Base-by-base conservation (phyloP, 352 stramenopile genomes). In the Thalassiosira hispida region DNA sequence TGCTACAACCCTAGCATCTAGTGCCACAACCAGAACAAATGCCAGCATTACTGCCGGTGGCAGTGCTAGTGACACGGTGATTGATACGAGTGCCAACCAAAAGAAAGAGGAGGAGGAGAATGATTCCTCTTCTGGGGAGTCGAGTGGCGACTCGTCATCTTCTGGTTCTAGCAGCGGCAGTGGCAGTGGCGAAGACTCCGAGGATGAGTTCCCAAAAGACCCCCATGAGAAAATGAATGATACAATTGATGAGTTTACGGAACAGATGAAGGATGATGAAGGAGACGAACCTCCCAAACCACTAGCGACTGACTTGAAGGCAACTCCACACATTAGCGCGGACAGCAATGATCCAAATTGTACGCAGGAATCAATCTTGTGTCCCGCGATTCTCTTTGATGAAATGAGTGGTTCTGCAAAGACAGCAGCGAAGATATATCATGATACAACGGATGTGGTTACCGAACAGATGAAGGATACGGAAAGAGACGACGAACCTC, bases 351-450 rank as follows among this genome's bases (percentile, higher is more conserved):
- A 74, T 60, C 35, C 27, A 51, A 53, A 56, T 14, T 68, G 42
- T 27, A 57, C 42, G 11, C 57, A 55, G 22, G 52, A 68, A 68
- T 76, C 67, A 29, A 52, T 56, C 3, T 33, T 76, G 11, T 23
- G 35, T 47, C 27, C 67, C n/a, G 31, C 55, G 3, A 42, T 52
- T 29, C 63, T 76, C 23, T 68, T 76, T 53, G 25, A 60, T 9
- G 46, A 46, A 27, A 68, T 35, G 14, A 42, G 31, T n/a, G n/a
- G n/a, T n/a, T n/a, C n/a, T n/a, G n/a, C n/a, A n/a, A n/a, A n/a
- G 16, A 44, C 40, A 46, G 52, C n/a, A n/a, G n/a, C n/a, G n/a
- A n/a, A n/a, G n/a, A n/a, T n/a, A n/a, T n/a, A n/a, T n/a, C n/a
- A n/a, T n/a, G n/a, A n/a, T n/a, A n/a, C n/a, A n/a, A n/a, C n/a